Evolutionary conservation across 2,329 filamentous ascomycete genomes (phyloP), one percentile per base, ranked within the genome.

Genomic region (Penicillium sp.): DNA sequence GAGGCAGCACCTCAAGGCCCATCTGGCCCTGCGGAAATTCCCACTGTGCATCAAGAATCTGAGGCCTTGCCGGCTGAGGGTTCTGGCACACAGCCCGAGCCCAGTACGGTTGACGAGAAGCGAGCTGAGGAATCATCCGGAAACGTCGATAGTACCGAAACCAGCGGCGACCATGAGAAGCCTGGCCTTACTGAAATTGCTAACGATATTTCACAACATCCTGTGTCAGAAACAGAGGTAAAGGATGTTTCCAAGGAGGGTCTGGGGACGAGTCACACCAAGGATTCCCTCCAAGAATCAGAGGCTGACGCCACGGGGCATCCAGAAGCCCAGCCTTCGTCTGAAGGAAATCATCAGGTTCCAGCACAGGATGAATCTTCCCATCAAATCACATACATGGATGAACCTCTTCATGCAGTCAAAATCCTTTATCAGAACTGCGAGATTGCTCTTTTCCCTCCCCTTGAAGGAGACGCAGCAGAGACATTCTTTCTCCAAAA

Each of bases 401-500:
- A 57, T 14, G 55, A 60, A 27, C 38, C 61, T 34, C 52, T 78
- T n/a, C 70, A 81, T 67, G 76, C 79, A 43, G 76, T 84, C 16
- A 77, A 77, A 38, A 76, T 86, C 16, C 65, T 78, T n/a, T 86
- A 84, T 63, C 76, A 79, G 56, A 79, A 78, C 13, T 75, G 74
- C 46, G 79, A 83, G 51, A 83, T 85, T 57, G 81, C 79, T 13
- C 68, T 87, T 7, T 86, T 87, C 62, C 81, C 82, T 34, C 82
- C 81, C 3, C 73, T 74, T 19, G 77, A 78, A 56, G 75, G 77
- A 53, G 79, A 82, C 51, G 75, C 79, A 29, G 77, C 81, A 7
- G 77, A 82, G 58, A 78, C 77, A 1, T 85, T 78, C 57, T 81
- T 87, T 40, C 72, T 87, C 19, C 76, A 80, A 59, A 80, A 87